Conservation (phyloP, 768 basidiomycete species). For the Vararia minispora region DNA sequence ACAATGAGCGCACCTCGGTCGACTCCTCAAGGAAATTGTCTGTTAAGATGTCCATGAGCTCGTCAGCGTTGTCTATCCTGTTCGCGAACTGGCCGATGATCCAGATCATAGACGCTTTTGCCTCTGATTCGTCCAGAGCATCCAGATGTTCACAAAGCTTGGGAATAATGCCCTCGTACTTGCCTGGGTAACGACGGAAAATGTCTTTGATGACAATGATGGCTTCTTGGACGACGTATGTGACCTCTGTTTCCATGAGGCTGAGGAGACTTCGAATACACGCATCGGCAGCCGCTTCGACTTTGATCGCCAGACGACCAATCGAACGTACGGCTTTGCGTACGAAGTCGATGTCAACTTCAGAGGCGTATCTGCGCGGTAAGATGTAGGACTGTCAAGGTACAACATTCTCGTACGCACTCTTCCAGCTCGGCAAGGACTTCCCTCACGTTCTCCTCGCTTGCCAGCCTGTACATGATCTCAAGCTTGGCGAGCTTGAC, state of each 20-base stretch:
- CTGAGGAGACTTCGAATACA: conserved; percentile 82
- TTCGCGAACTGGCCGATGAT: conserved; percentile 95
- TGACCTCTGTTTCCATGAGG: conserved; percentile 87
- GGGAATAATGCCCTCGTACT: conserved; percentile 94
- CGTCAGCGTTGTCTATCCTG: conserved; percentile 91
- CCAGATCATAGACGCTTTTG: conserved; percentile 97
- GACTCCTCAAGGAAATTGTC: conserved; percentile 88
- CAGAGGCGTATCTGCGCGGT: conserved; percentile 76
- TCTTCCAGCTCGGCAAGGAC: conserved; percentile 93
- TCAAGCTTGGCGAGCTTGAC: conserved; percentile 97
- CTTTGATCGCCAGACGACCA: conserved; percentile 96
- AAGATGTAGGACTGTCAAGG: background rate
- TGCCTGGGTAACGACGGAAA: conserved; percentile 92
- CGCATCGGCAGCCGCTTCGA: conserved; percentile 75
- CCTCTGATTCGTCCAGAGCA: conserved; percentile 87
- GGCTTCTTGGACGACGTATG: conserved; percentile 95
- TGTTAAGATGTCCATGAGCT: conserved; percentile 84
- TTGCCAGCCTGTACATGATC: conserved; percentile 95
- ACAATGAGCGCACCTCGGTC: conserved; percentile 55
- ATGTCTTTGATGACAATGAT: conserved; percentile 97
- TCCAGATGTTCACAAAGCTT: conserved; percentile 89
- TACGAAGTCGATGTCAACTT: conserved; percentile 97
- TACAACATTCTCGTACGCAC: conserved; percentile 32
- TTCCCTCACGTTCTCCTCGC: conserved; percentile 88
- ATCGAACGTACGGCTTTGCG: conserved; percentile 96